Evolutionary conservation across 208 protist species (phyloP).

Genomic region (Acanthamoeba castellanii): DNA sequence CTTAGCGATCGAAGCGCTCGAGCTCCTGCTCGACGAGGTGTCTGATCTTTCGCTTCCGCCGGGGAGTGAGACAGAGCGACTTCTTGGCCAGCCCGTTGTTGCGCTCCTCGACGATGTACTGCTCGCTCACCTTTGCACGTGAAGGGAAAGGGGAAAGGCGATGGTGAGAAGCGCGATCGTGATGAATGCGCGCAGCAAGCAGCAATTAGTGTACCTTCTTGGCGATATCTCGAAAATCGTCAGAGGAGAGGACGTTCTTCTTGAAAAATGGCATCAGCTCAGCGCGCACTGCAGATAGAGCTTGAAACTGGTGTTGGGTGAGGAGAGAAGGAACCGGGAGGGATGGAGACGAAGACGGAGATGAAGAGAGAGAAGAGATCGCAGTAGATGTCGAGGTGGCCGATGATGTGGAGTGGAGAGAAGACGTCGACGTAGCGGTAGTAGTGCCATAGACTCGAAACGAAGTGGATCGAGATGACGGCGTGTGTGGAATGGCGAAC

Average conservation of each 20-base stretch:
- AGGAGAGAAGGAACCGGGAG: not conserved
- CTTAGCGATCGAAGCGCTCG: not conserved
- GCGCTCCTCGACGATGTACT: conserved; percentile 8
- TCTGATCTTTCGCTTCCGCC: conserved; percentile 1
- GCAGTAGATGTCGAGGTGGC: not conserved
- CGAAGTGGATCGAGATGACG: not conserved
- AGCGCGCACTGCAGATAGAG: conserved; percentile 49
- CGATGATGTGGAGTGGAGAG: not conserved
- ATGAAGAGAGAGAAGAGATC: not conserved
- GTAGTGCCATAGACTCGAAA: not conserved
- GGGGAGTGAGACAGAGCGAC: conserved; percentile 19
- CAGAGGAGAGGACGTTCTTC: not conserved
- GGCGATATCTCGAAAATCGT: conserved; percentile 13
- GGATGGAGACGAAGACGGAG: not conserved
- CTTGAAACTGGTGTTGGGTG: conserved; percentile 66
- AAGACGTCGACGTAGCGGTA: not conserved
- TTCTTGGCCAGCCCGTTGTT: not conserved
- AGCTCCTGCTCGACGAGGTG: not conserved
- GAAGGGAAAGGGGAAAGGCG: not conserved
- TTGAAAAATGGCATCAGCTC: conserved; percentile 70
- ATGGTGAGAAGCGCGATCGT: not conserved
- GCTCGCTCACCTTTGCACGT: not conserved
- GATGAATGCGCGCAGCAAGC: not conserved
- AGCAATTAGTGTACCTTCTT: not conserved
- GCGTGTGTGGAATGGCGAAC: not conserved